These are phyloP conservation scores for Xylariaceae sp. DNA, from an alignment of 2,329 filamentous ascomycete genomes.

Conservation along the genomic window DNA sequence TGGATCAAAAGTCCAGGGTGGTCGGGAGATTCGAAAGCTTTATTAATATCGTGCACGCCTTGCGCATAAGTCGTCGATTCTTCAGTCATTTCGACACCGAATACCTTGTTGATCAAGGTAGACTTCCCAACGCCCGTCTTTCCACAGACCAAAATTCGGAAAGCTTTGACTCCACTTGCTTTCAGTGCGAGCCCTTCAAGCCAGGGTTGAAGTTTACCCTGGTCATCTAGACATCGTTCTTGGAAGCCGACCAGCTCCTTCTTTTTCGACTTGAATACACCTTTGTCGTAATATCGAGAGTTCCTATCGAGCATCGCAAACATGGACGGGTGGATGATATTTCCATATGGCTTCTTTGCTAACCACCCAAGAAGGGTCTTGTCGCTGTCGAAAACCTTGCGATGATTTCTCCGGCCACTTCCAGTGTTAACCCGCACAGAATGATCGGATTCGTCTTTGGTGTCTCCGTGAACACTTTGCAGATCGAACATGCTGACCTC, in stretches of 20 bases:
- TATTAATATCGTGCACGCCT: conserved; percentile 21
- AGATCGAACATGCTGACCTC: conserved; percentile 17
- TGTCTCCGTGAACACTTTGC: conserved; percentile 16
- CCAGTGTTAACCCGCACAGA: conserved; percentile 4
- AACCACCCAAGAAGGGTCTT: conserved; percentile 4
- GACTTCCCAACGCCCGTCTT: conserved; percentile 22
- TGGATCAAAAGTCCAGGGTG: conserved; percentile 21
- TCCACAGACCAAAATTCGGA: conserved; percentile 20
- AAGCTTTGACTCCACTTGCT: conserved; percentile 14
- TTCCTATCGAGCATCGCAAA: conserved; percentile 13
- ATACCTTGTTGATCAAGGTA: conserved; percentile 21
- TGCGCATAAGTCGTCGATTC: conserved; percentile 19
- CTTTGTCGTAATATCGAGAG: conserved; percentile 16
- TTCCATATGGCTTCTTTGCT: conserved; percentile 3
- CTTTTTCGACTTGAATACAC: conserved; percentile 17
- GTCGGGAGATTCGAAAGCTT: conserved; percentile 14
- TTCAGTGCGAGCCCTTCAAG: conserved; percentile 14
- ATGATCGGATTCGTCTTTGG: conserved; percentile 9
- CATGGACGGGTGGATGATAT: conserved; percentile 18
- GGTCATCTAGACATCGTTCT: conserved; percentile 22
- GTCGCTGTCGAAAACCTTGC: conserved; percentile 9
- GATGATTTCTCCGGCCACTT: background rate
- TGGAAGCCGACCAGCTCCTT: conserved; percentile 4
- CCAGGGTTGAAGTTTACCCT: conserved; percentile 13
- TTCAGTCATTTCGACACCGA: conserved; percentile 23